Evolutionary conservation across 805 yeast species (phyloP).

Genomic region (Alloascoidea hylecoeti): DNA sequence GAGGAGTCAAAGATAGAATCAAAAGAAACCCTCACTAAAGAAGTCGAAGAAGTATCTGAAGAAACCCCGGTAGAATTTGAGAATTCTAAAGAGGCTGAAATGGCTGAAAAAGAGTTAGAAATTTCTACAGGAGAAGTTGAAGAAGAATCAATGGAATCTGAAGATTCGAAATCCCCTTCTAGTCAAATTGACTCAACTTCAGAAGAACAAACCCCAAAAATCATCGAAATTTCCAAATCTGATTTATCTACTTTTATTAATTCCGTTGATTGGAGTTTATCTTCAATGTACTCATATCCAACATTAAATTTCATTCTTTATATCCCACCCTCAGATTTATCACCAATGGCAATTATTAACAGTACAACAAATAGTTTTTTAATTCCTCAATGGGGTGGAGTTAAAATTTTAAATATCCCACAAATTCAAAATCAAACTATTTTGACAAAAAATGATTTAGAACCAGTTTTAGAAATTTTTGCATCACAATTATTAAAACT

Average conservation of each 20-base stretch:
- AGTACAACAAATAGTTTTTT: slow-evolving; percentile 42
- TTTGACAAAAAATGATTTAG: slow-evolving; percentile 26
- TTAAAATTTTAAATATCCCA: slow-evolving; percentile 32
- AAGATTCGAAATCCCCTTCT: too few relatives aligned
- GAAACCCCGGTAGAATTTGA: too few relatives aligned
- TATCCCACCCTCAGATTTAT: slow-evolving; percentile 34
- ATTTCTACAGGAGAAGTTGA: too few relatives aligned
- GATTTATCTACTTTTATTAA: slow-evolving; percentile 71
- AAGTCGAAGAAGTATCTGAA: too few relatives aligned
- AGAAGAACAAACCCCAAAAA: too few relatives aligned
- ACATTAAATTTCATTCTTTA: slow-evolving; percentile 59
- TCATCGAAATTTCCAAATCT: background rate
- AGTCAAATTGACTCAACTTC: too few relatives aligned
- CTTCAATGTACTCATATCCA: slow-evolving; percentile 43
- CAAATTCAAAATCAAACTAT: slow-evolving; percentile 10
- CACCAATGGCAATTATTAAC: slow-evolving; percentile 34
- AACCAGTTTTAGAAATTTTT: slow-evolving; percentile 51
- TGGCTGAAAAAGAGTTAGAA: too few relatives aligned
- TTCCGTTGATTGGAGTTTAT: slow-evolving; percentile 71
- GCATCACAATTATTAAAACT: slow-evolving; percentile 62
- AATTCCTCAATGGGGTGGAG: slow-evolving; percentile 89
- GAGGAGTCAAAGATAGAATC: too few relatives aligned
- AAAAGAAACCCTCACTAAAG: too few relatives aligned
- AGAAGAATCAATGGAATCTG: too few relatives aligned
- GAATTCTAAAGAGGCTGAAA: too few relatives aligned